phyloP scores from a whole-genome alignment of 768 basidiomycete genomes.

The Gloeophyllum trabeum region DNA sequence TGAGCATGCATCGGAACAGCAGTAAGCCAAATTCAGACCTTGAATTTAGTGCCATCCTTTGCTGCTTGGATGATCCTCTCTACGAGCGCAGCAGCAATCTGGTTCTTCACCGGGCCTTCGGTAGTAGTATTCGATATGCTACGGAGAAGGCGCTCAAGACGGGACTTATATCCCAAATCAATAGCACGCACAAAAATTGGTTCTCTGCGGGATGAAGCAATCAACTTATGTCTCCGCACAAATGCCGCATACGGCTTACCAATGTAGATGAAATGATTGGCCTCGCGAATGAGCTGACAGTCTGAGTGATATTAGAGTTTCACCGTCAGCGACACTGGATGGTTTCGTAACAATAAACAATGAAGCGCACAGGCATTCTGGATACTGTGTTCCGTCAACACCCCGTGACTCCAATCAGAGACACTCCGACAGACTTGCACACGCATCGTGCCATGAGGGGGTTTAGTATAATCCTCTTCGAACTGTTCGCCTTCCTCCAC shows the following conservation, averaged over 20 bases:
- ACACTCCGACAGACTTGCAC: conserved; percentile 84
- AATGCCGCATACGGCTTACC: conserved; percentile 33
- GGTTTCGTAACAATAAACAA: too few relatives aligned
- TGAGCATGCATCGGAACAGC: background rate
- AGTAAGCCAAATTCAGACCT: conserved; percentile 33
- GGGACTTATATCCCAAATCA: too few relatives aligned
- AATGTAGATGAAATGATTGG: conserved; percentile 88
- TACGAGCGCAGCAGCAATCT: conserved; percentile 74
- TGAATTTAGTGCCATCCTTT: conserved; percentile 59
- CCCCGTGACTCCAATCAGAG: conserved; percentile 91
- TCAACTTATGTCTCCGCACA: conserved; percentile 5
- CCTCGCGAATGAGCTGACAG: conserved; percentile 68
- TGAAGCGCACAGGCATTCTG: conserved; percentile 77
- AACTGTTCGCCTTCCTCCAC: conserved; percentile 21
- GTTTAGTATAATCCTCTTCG: conserved; percentile 28
- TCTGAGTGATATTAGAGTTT: conserved; percentile 28
- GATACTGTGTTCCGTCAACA: conserved; percentile 81
- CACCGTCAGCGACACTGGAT: background rate
- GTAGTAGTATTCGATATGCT: conserved; percentile 69
- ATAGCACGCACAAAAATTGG: conserved; percentile 68
- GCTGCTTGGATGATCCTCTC: conserved; percentile 83
- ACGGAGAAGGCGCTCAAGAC: conserved; percentile 5
- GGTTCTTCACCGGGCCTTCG: conserved; percentile 65
- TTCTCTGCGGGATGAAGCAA: conserved; percentile 36
- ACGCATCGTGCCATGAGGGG: conserved; percentile 41